Conservation (phyloP, 305 asterid species). For the Solanum hybrid region DNA sequence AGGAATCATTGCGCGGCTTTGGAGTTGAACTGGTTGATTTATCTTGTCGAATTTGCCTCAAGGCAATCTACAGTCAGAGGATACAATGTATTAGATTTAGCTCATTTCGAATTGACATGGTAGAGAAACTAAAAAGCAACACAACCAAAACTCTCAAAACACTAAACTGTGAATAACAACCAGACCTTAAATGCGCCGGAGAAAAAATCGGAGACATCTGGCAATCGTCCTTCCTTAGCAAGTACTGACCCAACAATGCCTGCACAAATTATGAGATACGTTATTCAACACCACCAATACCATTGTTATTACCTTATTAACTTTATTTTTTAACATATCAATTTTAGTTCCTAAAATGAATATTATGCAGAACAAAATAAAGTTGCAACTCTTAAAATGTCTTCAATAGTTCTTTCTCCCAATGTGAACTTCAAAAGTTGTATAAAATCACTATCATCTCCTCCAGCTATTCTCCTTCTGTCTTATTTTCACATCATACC, state of each 20-base stretch:
- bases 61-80: slow-evolving; percentile 34
- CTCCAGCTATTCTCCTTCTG: neutral
- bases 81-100: neutral
- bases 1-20: slow-evolving; percentile 55
- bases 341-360: neutral
- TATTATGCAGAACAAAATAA: neutral
- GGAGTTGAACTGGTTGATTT: slow-evolving; percentile 44
- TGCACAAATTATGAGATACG: slow-evolving; percentile 17
- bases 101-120: neutral
- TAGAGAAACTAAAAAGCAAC: neutral
- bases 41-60: slow-evolving; percentile 40
- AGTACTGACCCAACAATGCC: slow-evolving; percentile 80
- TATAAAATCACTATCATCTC: neutral
- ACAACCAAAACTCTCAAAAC: neutral
- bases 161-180: neutral
- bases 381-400: neutral
- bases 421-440: neutral
- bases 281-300: neutral
- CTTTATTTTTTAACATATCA: neutral
- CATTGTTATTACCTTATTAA: neutral
- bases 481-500: neutral
- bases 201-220: slow-evolving; percentile 43
- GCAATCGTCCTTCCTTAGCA: slow-evolving; percentile 60
- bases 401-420: neutral
- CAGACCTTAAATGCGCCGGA: slow-evolving; percentile 77